Conservation (phyloP, 2,329 filamentous ascomycete species). For the Aspergillus terreus region DNA sequence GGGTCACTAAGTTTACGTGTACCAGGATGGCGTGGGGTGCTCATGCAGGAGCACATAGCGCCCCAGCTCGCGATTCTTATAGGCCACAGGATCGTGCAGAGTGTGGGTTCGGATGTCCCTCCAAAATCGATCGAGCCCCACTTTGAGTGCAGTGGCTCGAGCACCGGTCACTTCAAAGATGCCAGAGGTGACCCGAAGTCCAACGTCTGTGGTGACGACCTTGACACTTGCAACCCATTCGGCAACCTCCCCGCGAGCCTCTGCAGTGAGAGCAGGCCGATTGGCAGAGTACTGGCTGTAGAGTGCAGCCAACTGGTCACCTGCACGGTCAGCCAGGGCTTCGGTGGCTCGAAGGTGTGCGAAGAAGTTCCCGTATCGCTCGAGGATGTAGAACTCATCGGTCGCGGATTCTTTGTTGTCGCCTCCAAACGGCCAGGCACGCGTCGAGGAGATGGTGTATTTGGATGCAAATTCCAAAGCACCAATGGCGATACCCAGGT, state of each 20-base stretch:
- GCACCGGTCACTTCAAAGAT: conserved; percentile 64
- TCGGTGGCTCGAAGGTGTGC: conserved; percentile 60
- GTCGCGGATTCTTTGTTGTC: conserved; percentile 58
- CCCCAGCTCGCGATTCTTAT: conserved; percentile 63
- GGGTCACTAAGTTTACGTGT: conserved; percentile 42
- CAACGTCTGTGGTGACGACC: conserved; percentile 60
- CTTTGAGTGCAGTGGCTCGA: conserved; percentile 54
- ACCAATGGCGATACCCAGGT: conserved; percentile 60
- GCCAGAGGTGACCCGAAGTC: conserved; percentile 55
- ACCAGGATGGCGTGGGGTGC: conserved; percentile 59
- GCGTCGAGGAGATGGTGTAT: conserved; percentile 56
- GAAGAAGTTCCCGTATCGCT: conserved; percentile 61
- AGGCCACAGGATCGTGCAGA: conserved; percentile 64
- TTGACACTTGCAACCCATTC: conserved; percentile 63
- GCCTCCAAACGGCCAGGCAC: conserved; percentile 62
- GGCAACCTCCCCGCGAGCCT: conserved; percentile 57
- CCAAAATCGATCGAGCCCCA: conserved; percentile 64
- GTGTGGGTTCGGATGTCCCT: conserved; percentile 64
- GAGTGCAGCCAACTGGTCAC: conserved; percentile 45
- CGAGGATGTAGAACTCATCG: conserved; percentile 64
- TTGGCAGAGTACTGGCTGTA: conserved; percentile 43
- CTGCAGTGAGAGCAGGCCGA: conserved; percentile 45
- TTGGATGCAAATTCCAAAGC: conserved; percentile 53
- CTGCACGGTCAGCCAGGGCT: conserved; percentile 56
- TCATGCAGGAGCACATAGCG: conserved; percentile 55